These are phyloP conservation scores for Quercus tomentella DNA, from an alignment of 331 rosid species.

Conservation along the genomic window DNA sequence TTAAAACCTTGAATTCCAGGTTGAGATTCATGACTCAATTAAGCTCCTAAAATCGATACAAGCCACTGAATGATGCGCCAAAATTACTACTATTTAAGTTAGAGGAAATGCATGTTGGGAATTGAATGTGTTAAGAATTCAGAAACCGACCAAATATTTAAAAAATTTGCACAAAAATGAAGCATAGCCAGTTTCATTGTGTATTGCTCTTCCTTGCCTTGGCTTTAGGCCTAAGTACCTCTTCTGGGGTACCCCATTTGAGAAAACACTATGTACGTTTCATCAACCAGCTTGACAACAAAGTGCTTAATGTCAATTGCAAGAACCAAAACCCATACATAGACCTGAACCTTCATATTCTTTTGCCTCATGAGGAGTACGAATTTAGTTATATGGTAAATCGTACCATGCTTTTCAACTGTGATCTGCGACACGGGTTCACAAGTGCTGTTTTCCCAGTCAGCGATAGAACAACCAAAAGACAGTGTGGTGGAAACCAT, in stretches of 20 bases:
- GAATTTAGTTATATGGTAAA: background rate
- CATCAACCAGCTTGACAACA: background rate
- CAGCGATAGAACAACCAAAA: background rate
- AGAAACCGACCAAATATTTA: no score
- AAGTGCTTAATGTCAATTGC: slow-evolving; percentile 2
- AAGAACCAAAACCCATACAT: background rate
- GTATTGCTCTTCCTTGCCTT: background rate
- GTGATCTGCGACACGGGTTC: background rate
- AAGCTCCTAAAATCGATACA: no score
- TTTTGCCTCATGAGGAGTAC: background rate
- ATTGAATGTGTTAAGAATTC: no score
- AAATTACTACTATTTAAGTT: no score
- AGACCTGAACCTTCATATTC: background rate
- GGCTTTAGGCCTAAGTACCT: background rate
- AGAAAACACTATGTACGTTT: background rate
- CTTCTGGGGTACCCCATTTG: background rate
- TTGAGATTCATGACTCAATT: no score
- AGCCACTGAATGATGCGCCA: no score
- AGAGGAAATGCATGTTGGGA: no score
- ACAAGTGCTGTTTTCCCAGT: background rate
- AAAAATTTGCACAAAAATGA: background rate
- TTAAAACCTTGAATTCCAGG: no score
- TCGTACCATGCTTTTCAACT: background rate
- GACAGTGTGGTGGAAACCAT: background rate
- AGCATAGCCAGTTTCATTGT: background rate